These are phyloP conservation scores for Skeletonema potamos DNA, from an alignment of 108 stramenopile genomes.

Conservation along the genomic window DNA sequence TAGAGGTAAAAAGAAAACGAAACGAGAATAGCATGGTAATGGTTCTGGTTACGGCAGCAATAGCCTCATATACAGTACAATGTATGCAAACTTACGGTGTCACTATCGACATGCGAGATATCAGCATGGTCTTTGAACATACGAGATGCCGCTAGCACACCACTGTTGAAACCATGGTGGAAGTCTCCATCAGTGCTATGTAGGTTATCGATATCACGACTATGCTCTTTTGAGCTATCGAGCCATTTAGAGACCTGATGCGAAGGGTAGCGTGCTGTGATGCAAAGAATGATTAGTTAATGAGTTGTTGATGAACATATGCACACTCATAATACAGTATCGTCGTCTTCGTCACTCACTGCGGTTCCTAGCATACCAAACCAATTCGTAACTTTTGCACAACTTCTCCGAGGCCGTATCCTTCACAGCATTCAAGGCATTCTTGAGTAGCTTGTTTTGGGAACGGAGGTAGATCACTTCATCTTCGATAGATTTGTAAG, in stretches of 20 bases:
- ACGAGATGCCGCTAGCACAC: slow-evolving; percentile 49
- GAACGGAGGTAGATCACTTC: slow-evolving; percentile 45
- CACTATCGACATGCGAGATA: neutral
- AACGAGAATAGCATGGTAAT: neutral
- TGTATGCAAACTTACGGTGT: neutral
- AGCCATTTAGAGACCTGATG: slow-evolving; percentile 44
- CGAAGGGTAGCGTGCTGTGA: slow-evolving; percentile 43
- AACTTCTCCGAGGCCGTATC: slow-evolving; percentile 29
- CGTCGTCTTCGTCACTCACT: slow-evolving; percentile 15
- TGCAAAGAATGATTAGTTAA: neutral
- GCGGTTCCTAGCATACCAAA: slow-evolving; percentile 51
- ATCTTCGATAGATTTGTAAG: slow-evolving; percentile 31
- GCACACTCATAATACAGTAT: neutral
- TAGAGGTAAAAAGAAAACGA: neutral
- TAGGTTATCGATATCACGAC: slow-evolving; percentile 40
- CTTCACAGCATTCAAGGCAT: slow-evolving; percentile 42
- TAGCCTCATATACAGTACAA: neutral
- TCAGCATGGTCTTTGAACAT: slow-evolving; percentile 42
- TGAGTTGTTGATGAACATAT: neutral
- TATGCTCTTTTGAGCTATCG: slow-evolving; percentile 39
- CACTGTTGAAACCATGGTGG: slow-evolving; percentile 52
- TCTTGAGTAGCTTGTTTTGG: slow-evolving; percentile 37
- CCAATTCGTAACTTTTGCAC: slow-evolving; percentile 34
- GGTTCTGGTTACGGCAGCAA: too few species aligned
- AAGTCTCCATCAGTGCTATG: slow-evolving; percentile 42